A percentile compares a stretch with the other conserved stretches of the same genome.
Conservation (phyloP, 371 early-diverging fungal species). For the Mucor mucedo region DNA sequence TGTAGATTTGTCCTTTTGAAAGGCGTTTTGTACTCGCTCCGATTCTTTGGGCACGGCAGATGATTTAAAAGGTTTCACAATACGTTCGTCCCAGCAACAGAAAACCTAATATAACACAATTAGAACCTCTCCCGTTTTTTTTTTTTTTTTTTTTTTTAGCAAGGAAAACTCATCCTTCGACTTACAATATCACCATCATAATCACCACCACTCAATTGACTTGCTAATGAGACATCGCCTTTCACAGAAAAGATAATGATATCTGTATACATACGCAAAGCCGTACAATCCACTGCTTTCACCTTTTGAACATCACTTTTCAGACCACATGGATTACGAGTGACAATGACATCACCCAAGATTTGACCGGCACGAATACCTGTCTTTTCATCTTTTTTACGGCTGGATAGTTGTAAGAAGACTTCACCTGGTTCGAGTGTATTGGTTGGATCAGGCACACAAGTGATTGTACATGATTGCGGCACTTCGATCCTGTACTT, state of each 20-base stretch:
- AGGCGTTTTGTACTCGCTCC: constrained; percentile 29
- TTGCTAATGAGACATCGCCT: constrained; percentile 48
- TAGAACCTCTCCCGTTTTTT: neutral
- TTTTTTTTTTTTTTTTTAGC: neutral
- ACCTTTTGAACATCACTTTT: constrained; percentile 54
- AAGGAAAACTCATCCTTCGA: neutral
- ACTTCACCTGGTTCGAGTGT: constrained; percentile 42
- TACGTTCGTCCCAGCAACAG: constrained; percentile 57
- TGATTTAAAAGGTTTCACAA: constrained; percentile 38
- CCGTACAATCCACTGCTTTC: constrained; percentile 43
- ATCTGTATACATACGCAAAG: constrained; percentile 48
- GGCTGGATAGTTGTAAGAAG: constrained; percentile 44
- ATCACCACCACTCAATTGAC: constrained; percentile 54
- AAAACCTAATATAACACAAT: constrained; percentile 38
- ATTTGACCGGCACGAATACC: constrained; percentile 45
- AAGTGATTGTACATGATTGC: constrained; percentile 51
- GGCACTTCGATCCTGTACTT: constrained; percentile 51
- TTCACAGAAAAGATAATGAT: constrained; percentile 47
- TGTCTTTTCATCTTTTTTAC: constrained; percentile 44
- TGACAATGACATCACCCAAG: constrained; percentile 48
- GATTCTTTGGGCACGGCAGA: constrained; percentile 27
- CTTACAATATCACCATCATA: constrained; percentile 61
- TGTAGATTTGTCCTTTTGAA: constrained; percentile 34
- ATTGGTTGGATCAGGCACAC: constrained; percentile 55
- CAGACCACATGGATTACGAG: constrained; percentile 52